Conservation (phyloP, 176 grass and related monocot genomes). For the Ananas comosus region DNA sequence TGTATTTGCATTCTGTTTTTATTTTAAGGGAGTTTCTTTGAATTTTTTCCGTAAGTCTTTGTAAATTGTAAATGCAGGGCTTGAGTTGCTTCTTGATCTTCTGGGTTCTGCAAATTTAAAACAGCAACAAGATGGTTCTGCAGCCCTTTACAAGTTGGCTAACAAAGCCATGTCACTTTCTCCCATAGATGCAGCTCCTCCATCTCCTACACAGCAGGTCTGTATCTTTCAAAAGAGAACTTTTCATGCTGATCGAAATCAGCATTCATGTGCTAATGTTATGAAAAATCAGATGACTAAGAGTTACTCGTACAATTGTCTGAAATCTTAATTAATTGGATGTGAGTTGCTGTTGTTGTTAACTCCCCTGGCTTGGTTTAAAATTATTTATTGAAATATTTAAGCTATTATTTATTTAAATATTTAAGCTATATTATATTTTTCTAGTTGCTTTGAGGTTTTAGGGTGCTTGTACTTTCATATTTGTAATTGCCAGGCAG, state of each 20-base stretch:
- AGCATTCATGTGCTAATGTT: background rate
- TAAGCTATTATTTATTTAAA: too few relatives aligned
- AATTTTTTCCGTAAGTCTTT: conserved; percentile 8
- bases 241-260: background rate
- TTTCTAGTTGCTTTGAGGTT: too few relatives aligned
- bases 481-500: too few relatives aligned
- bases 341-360: too few relatives aligned
- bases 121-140: conserved; percentile 90
- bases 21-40: background rate
- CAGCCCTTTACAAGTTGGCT: conserved; percentile 85
- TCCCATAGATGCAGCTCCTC: conserved; percentile 89
- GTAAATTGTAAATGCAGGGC: conserved; percentile 46
- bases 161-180: conserved; percentile 88
- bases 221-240: background rate
- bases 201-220: conserved; percentile 94
- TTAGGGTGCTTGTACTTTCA: too few relatives aligned
- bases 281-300: too few relatives aligned
- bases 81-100: conserved; percentile 90
- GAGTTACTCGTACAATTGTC: too few relatives aligned
- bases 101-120: conserved; percentile 62
- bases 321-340: too few relatives aligned
- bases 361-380: too few relatives aligned
- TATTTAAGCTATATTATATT: too few relatives aligned
- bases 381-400: too few relatives aligned
- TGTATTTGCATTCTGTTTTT: background rate